phyloP scores from a whole-genome alignment of 306 rosid species.

The Malus orientalis region DNA sequence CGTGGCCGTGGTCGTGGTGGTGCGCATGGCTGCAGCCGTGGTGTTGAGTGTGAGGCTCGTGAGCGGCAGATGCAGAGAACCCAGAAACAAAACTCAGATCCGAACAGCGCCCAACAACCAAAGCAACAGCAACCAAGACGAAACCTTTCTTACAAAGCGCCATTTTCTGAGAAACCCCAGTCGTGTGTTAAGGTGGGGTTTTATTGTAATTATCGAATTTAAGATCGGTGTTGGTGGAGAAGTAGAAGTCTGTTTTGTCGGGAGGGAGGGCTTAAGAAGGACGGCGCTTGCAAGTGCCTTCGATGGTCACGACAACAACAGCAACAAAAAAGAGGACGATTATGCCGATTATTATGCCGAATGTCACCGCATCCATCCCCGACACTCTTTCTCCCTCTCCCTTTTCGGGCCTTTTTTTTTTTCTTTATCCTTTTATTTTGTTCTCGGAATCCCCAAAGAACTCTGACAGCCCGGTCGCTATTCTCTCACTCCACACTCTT shows the following conservation, averaged over 20 bases:
- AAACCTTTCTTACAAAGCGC: slow-evolving; percentile 8
- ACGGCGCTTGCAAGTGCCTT: slow-evolving; percentile 68
- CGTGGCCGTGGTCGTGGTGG: slow-evolving; percentile 30
- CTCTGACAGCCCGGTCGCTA: background rate
- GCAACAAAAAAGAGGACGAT: slow-evolving; percentile 56
- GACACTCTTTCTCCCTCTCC: background rate
- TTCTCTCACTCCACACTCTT: background rate
- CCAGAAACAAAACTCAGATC: slow-evolving; percentile 48
- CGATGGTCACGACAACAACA: slow-evolving; percentile 69
- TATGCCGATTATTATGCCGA: slow-evolving; percentile 71
- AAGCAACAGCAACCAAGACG: slow-evolving; percentile 5
- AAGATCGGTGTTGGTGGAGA: background rate
- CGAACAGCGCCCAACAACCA: slow-evolving; percentile 32
- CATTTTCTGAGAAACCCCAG: slow-evolving; percentile 19
- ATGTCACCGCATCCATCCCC: slow-evolving; percentile 61
- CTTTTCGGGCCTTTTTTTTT: background rate
- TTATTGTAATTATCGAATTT: background rate
- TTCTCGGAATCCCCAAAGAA: background rate
- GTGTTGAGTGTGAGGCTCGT: slow-evolving; percentile 19
- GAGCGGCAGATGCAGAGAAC: slow-evolving; percentile 13
- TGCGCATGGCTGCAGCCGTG: slow-evolving; percentile 28
- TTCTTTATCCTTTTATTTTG: background rate
- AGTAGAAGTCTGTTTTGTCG: background rate
- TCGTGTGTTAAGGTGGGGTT: background rate
- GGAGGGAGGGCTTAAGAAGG: background rate